Conservation (phyloP, 192 early-diverging fungal genomes). For the Backusella sp. region DNA sequence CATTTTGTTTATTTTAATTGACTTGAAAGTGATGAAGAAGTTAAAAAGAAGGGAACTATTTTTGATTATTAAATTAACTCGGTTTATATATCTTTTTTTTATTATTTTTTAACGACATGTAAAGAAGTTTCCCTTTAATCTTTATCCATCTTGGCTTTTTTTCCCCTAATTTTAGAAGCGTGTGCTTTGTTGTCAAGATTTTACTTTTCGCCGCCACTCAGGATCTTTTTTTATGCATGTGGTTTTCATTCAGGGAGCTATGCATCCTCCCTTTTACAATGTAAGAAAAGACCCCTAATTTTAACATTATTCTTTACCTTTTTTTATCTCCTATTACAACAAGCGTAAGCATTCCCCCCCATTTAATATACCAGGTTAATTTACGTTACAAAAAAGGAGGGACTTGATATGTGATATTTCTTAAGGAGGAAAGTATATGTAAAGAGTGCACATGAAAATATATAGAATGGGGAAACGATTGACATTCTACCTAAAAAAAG, state of each 20-base stretch:
- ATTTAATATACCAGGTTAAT: slow-evolving; percentile 5
- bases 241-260: slow-evolving; percentile 4
- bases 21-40: not conserved
- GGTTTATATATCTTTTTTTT: not conserved
- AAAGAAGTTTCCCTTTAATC: slow-evolving; percentile 5
- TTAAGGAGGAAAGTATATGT: not conserved
- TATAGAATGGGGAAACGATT: slow-evolving; percentile 1
- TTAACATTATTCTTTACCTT: not conserved
- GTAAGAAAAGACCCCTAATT: not conserved
- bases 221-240: not conserved
- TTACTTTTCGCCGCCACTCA: slow-evolving; percentile 4
- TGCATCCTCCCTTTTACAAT: not conserved
- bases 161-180: not conserved
- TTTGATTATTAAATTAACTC: not conserved
- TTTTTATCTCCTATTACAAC: not conserved
- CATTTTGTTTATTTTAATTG: not conserved
- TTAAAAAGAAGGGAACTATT: not conserved
- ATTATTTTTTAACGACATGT: not conserved
- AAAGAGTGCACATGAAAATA: not conserved
- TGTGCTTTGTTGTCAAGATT: slow-evolving; percentile 4
- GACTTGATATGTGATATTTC: not conserved
- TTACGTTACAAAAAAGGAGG: not conserved
- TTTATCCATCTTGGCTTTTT: slow-evolving; percentile 6
- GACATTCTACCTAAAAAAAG: not conserved
- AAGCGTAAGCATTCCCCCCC: not conserved